These are phyloP conservation scores for Oxyria digyna DNA, from an alignment of 148 eudicot genomes.

Conservation along the genomic window DNA sequence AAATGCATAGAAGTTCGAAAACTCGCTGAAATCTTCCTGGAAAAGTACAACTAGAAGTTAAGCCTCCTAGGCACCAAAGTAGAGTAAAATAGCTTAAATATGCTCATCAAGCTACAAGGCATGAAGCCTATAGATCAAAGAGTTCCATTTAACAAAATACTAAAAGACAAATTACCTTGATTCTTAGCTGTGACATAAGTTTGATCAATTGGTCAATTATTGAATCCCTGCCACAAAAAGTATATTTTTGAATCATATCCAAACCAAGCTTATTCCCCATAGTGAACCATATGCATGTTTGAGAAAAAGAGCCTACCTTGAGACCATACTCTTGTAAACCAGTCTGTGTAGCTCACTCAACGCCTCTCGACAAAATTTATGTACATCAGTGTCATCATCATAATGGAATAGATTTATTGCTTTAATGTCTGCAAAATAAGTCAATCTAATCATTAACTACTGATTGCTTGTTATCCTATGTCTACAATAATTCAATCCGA, in stretches of 20 bases:
- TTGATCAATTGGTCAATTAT: constrained; percentile 47
- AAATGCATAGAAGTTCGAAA: constrained; percentile 73
- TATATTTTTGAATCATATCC: neutral
- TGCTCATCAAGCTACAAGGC: neutral
- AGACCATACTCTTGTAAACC: constrained; percentile 32
- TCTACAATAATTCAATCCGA: neutral
- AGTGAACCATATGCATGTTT: neutral
- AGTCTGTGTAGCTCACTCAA: constrained; percentile 30
- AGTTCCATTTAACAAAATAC: neutral
- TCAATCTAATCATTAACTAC: neutral
- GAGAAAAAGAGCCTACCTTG: constrained; percentile 30
- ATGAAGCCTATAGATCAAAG: neutral
- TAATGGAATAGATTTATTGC: constrained; percentile 16
- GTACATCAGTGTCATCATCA: constrained; percentile 9
- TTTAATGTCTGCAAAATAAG: constrained; percentile 40
- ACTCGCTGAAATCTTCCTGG: constrained; percentile 66
- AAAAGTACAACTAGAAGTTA: constrained; percentile 7
- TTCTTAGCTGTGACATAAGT: constrained; percentile 52
- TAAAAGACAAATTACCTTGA: constrained; percentile 37
- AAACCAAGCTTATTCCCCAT: neutral
- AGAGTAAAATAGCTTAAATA: neutral
- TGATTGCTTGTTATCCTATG: neutral
- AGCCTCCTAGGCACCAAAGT: neutral
- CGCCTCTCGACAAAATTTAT: constrained; percentile 35
- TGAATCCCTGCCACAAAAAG: constrained; percentile 34